These are phyloP conservation scores for Suillus subluteus DNA, from an alignment of 768 basidiomycete species.

Conservation along the genomic window DNA sequence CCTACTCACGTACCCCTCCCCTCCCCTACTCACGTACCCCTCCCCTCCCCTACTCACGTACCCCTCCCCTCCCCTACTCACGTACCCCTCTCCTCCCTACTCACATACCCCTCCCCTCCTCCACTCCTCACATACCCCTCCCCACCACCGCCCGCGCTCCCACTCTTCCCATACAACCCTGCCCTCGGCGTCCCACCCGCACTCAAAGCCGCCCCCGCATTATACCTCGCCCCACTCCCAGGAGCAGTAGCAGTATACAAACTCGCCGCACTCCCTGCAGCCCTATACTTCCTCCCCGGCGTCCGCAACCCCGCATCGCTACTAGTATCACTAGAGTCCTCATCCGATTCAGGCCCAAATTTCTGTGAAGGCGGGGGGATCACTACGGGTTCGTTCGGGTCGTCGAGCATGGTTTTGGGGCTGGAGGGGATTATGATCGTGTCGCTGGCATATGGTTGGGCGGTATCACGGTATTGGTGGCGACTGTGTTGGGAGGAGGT, in stretches of 20 bases:
- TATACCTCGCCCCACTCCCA: conserved; percentile 12
- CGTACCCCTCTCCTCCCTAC: neutral
- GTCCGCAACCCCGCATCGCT: conserved; percentile 35
- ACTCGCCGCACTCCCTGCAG: conserved; percentile 18
- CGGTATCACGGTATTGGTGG: neutral
- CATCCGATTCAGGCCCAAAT: conserved; percentile 24
- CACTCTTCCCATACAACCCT: neutral
- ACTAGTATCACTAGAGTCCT: conserved; percentile 33
- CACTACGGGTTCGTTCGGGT: conserved; percentile 22
- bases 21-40: neutral
- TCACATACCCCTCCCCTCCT: neutral
- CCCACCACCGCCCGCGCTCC: neutral
- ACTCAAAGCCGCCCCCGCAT: neutral
- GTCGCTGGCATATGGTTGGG: neutral
- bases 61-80: neutral
- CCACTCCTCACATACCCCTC: neutral
- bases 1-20: neutral
- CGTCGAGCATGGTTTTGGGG: neutral
- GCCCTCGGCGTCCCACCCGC: conserved; percentile 1
- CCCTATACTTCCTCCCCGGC: conserved; percentile 29
- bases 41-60: no score
- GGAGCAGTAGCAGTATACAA: conserved; percentile 19
- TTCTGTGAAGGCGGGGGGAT: conserved; percentile 33
- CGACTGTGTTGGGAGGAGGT: conserved; percentile 23
- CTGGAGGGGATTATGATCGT: conserved; percentile 10